Percentiles rank a stretch among this genome's conserved stretches.
These are phyloP conservation scores for Bassia scoparia DNA, from an alignment of 148 eudicot species.

Conservation along the genomic window DNA sequence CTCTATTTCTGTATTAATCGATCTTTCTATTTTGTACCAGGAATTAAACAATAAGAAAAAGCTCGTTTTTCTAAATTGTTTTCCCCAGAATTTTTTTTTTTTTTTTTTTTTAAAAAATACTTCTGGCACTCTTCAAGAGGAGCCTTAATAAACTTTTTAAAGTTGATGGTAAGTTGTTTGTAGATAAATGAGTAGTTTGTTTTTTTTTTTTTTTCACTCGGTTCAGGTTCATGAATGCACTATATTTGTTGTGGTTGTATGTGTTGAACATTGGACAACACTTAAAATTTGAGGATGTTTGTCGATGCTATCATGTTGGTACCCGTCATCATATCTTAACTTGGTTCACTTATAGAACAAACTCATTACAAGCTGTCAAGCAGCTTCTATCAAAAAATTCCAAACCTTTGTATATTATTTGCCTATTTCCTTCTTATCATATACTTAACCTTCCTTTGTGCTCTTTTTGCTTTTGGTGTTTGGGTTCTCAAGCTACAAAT, in stretches of 20 bases:
- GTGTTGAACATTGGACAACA: constrained; percentile 81
- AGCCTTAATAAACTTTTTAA: no score
- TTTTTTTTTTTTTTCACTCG: background rate
- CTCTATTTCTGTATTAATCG: no score
- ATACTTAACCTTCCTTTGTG: constrained; percentile 1
- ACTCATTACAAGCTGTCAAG: constrained; percentile 82
- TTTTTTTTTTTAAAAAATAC: no score
- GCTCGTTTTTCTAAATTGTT: no score
- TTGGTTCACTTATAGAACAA: constrained; percentile 94
- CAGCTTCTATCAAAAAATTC: constrained; percentile 51
- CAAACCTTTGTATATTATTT: background rate
- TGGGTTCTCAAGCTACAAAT: constrained; percentile 62
- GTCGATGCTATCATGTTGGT: constrained; percentile 84
- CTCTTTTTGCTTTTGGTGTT: constrained; percentile 1
- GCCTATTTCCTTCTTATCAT: constrained; percentile 15
- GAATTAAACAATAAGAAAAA: no score
- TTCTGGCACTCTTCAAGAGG: no score
- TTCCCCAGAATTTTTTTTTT: no score
- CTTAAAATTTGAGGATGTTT: constrained; percentile 95
- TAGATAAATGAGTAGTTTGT: no score
- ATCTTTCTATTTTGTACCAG: no score
- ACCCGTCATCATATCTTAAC: constrained; percentile 78
- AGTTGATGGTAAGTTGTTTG: no score
- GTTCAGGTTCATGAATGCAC: constrained; percentile 69
- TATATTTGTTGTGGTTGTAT: constrained; percentile 67